Conservation (phyloP, 148 eudicot species). For the Fagopyrum esculentum region DNA sequence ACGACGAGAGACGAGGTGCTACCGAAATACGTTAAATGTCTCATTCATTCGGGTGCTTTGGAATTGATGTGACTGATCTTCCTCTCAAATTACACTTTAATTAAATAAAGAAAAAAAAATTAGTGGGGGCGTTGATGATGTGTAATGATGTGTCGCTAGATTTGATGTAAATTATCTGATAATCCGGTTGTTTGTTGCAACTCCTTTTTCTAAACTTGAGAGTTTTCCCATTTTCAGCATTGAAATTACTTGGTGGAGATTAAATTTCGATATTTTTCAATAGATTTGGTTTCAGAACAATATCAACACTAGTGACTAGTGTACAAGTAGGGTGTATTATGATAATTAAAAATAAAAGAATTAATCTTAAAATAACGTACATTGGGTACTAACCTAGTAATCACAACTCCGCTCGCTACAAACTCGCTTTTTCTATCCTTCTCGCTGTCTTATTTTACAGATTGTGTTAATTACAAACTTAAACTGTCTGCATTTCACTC, state of each 20-base stretch:
- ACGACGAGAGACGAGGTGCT: too few species aligned
- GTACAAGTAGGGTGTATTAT: neutral
- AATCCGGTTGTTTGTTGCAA: slow-evolving; percentile 9
- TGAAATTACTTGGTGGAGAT: neutral
- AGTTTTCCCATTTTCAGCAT: neutral
- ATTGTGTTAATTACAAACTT: neutral
- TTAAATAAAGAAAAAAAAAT: too few species aligned
- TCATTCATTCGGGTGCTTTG: too few species aligned
- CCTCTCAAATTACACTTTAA: too few species aligned
- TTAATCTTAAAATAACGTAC: slow-evolving; percentile 3
- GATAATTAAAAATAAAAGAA: neutral
- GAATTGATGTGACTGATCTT: too few species aligned
- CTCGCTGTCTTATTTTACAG: neutral
- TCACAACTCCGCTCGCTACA: slow-evolving; percentile 7
- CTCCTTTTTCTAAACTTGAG: neutral
- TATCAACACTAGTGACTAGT: neutral
- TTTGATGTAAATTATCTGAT: neutral
- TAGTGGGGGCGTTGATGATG: too few species aligned
- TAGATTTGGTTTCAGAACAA: neutral
- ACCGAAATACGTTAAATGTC: too few species aligned
- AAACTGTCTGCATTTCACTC: neutral
- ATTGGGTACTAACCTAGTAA: neutral
- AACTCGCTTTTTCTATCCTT: neutral
- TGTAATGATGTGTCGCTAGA: neutral
- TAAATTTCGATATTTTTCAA: slow-evolving; percentile 1